Percentiles rank a stretch among this genome's conserved stretches.
phyloP scores from a whole-genome alignment of 345 rosid species.

The Brassica cretica region DNA sequence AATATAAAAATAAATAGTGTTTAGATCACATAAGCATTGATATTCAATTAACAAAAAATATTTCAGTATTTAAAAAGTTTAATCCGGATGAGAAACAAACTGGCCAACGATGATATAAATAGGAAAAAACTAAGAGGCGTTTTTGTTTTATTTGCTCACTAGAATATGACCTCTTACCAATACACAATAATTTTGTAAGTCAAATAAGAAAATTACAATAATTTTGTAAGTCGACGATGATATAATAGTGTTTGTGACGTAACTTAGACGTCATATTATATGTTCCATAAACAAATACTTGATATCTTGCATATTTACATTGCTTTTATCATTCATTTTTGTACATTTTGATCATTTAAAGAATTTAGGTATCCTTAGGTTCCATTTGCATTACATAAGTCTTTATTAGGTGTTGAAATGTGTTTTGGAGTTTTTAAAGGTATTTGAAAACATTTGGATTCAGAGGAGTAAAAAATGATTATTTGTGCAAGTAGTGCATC shows the following conservation, averaged over 20 bases:
- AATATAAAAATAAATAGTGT: neutral
- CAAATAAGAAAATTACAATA: neutral
- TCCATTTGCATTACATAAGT: too few relatives aligned
- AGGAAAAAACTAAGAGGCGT: neutral
- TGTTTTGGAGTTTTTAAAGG: too few relatives aligned
- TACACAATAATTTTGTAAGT: neutral
- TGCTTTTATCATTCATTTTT: too few relatives aligned
- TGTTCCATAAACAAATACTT: neutral
- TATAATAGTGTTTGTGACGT: conserved; percentile 8
- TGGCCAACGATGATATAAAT: neutral
- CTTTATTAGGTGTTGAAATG: too few relatives aligned
- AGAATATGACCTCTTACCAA: neutral
- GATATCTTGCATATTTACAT: too few relatives aligned
- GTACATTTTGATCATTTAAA: too few relatives aligned
- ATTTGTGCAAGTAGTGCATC: too few relatives aligned
- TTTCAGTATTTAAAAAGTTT: neutral
- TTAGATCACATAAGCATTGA: neutral
- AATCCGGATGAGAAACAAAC: neutral
- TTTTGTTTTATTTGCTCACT: neutral
- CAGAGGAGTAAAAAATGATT: too few relatives aligned
- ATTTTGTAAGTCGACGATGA: neutral
- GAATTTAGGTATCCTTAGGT: too few relatives aligned
- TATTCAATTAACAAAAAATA: neutral
- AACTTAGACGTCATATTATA: conserved; percentile 10
- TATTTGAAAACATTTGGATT: too few relatives aligned